phyloP scores from a whole-genome alignment of 176 grass and related monocot genomes.

The Carex pumila region DNA sequence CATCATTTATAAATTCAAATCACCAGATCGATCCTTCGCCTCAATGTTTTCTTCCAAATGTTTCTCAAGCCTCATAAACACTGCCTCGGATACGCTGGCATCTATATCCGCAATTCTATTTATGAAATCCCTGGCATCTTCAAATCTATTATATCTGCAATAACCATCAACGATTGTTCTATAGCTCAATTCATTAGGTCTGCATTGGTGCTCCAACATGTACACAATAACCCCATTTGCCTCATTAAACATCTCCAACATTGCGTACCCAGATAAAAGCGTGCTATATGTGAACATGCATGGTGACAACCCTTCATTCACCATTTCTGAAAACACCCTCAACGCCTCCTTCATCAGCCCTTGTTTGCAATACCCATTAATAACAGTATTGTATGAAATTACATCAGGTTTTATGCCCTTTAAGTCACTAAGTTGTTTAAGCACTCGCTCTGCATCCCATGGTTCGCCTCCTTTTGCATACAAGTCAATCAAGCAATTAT shows the following conservation, averaged over 20 bases:
- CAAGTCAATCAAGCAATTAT: constrained; percentile 94
- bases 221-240: constrained; percentile 67
- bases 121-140: constrained; percentile 53
- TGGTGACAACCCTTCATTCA: constrained; percentile 50
- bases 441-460: constrained; percentile 67
- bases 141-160: constrained; percentile 45
- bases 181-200: constrained; percentile 69
- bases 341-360: constrained; percentile 70
- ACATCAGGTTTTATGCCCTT: constrained; percentile 53
- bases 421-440: constrained; percentile 52
- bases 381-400: constrained; percentile 87
- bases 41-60: constrained; percentile 20
- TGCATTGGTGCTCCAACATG: constrained; percentile 73
- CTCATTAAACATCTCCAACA: constrained; percentile 61
- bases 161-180: constrained; percentile 62
- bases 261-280: constrained; percentile 57
- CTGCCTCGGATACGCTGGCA: constrained; percentile 23
- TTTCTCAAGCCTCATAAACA: constrained; percentile 16
- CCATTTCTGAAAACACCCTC: constrained; percentile 72
- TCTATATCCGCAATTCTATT: constrained; percentile 42
- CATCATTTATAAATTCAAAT: not conserved
- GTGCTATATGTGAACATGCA: constrained; percentile 72
- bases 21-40: not conserved
- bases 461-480: constrained; percentile 65
- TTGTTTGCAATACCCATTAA: constrained; percentile 95